phyloP scores from a whole-genome alignment of 805 yeast genomes.

The Lipomyces chichibuensis region DNA sequence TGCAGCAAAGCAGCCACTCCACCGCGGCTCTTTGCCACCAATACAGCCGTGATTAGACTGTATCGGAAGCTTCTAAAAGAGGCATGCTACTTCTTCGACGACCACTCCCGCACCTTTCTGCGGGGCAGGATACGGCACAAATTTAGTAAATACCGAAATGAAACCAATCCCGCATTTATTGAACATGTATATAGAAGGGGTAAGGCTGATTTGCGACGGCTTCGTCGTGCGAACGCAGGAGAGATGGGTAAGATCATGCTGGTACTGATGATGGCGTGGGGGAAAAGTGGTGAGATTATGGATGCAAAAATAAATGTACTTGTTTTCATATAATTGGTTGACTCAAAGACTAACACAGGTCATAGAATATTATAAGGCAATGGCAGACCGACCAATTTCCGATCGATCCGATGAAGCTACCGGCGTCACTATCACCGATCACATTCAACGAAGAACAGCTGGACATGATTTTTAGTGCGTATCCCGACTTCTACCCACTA shows the following conservation, averaged over 20 bases:
- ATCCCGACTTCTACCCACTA: neutral
- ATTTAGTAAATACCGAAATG: slow-evolving; percentile 7
- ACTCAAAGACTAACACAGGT: neutral
- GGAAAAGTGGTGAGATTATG: slow-evolving; percentile 3
- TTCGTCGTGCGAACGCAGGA: slow-evolving; percentile 14
- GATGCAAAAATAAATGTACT: neutral
- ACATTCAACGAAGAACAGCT: neutral
- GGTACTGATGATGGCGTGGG: slow-evolving; percentile 1
- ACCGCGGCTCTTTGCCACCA: neutral
- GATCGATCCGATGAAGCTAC: neutral
- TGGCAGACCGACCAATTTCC: slow-evolving; percentile 8
- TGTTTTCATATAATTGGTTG: neutral
- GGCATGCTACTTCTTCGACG: slow-evolving; percentile 15
- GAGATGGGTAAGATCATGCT: neutral
- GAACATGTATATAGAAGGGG: slow-evolving; percentile 4
- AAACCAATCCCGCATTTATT: neutral
- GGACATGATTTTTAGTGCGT: neutral
- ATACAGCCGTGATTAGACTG: neutral
- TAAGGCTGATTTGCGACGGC: neutral
- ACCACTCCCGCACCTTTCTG: slow-evolving; percentile 7
- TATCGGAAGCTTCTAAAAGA: slow-evolving; percentile 4
- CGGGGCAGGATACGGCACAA: slow-evolving; percentile 4
- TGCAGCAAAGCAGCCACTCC: neutral
- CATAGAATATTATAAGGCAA: neutral
- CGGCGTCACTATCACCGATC: neutral